Conservation (phyloP, 129 eudicot genomes). For the Centella asiatica region DNA sequence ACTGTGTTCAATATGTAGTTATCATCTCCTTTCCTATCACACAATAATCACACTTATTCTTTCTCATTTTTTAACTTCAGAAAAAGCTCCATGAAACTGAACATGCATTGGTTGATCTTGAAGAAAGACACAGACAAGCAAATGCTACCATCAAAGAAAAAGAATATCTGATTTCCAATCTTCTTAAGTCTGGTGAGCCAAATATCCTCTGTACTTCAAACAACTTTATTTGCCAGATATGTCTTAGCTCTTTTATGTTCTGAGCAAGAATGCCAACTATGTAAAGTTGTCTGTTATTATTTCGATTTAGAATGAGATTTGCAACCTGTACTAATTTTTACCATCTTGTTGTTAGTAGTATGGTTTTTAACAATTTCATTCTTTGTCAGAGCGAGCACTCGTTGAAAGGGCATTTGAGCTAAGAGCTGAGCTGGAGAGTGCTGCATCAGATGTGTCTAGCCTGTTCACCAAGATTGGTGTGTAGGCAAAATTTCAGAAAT, state of each 20-base stretch:
- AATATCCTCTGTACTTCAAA: not conserved
- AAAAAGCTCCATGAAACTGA: constrained; percentile 93
- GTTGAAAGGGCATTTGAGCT: constrained; percentile 91
- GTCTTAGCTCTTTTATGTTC: not conserved
- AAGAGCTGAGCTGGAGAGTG: constrained; percentile 80
- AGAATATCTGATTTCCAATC: constrained; percentile 81
- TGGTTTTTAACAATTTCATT: constrained; percentile 5
- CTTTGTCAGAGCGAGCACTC: constrained; percentile 74
- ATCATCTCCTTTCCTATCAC: not conserved
- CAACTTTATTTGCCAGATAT: not conserved
- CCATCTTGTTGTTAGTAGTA: not conserved
- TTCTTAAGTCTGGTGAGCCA: constrained; percentile 76
- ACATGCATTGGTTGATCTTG: constrained; percentile 77
- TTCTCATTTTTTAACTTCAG: constrained; percentile 26
- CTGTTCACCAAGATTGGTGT: constrained; percentile 86
- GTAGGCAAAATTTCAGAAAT: constrained; percentile 20
- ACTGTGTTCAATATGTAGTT: not conserved
- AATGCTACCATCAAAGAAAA: constrained; percentile 87
- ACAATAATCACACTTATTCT: constrained; percentile 9
- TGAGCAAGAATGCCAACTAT: not conserved
- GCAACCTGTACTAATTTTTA: not conserved
- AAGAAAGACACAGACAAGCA: constrained; percentile 90
- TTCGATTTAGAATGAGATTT: not conserved
- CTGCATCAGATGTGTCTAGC: constrained; percentile 85
- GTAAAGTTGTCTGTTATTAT: not conserved